A percentile compares a stretch with the other conserved stretches of the same genome.
phyloP scores from a whole-genome alignment of 2,329 filamentous ascomycete genomes.

The Colletotrichum magnum region DNA sequence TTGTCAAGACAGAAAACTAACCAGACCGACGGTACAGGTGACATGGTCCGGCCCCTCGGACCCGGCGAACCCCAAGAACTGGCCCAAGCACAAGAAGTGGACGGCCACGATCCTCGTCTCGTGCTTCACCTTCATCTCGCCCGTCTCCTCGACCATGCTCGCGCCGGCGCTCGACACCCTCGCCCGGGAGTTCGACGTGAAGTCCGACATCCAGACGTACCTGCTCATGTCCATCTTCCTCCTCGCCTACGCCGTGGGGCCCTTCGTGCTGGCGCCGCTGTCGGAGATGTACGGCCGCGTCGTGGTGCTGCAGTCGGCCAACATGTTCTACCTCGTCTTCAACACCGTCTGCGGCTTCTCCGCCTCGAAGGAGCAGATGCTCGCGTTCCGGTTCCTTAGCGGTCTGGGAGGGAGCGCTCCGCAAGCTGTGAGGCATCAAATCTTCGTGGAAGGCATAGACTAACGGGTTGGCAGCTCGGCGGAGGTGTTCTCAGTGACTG shows the following conservation, averaged over 20 bases:
- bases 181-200: slow-evolving; percentile 60
- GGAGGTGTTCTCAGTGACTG: slow-evolving; percentile 64
- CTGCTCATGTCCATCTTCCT: slow-evolving; percentile 74
- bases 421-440: slow-evolving; percentile 54
- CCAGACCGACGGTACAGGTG: slow-evolving; percentile 44
- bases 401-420: slow-evolving; percentile 62
- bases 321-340: slow-evolving; percentile 67
- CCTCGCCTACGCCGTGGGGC: slow-evolving; percentile 68
- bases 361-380: slow-evolving; percentile 60
- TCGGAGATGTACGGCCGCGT: slow-evolving; percentile 67
- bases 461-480: slow-evolving; percentile 52
- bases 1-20: background rate
- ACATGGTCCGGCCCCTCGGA: slow-evolving; percentile 62
- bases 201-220: slow-evolving; percentile 56
- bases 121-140: slow-evolving; percentile 67
- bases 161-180: slow-evolving; percentile 63
- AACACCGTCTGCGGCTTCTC: slow-evolving; percentile 67
- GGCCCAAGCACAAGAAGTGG: slow-evolving; percentile 55
- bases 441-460: background rate
- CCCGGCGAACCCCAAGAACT: slow-evolving; percentile 60
- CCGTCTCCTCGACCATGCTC: slow-evolving; percentile 66
- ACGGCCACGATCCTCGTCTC: slow-evolving; percentile 53
- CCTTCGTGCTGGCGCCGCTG: slow-evolving; percentile 65
- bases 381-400: slow-evolving; percentile 64
- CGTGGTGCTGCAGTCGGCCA: slow-evolving; percentile 59